Base-by-base conservation (phyloP, 371 early-diverging fungal species). In the Mucor racemosus region DNA sequence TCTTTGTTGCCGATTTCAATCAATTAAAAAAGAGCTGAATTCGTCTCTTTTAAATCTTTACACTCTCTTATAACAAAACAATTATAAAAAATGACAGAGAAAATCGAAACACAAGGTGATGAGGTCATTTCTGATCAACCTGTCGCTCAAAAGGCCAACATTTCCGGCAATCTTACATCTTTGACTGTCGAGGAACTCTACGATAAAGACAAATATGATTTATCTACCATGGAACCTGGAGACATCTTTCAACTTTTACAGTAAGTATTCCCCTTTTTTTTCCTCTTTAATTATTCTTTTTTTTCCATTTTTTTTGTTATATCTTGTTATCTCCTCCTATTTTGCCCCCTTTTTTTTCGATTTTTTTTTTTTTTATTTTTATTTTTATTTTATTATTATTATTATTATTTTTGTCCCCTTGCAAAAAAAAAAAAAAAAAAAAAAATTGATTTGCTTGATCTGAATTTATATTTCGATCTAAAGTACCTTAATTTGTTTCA, bases 151-250 rank as follows among this genome's bases (percentile, higher is more conserved):
- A 71, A 77, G 59, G 69, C 71, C 35, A 79, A 84, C 63, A 80
- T 86, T 68, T 79, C 80, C 56, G 87, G 83, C 75, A 82, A 85
- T 63, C 73, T 86, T 50, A 78, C 77, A 61, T 85, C 86, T 35
- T 79, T 91, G 65, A 88, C 88, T 53, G 86, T 88, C 63, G 84
- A 90, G 63, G 91, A 91, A 72, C 85, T 91, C 59, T 91, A 91
- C 76, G 88, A 91, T 82, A 91, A 91, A 82, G 90, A 91, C 44
- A 91, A 91, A 76, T 90, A 86, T 66, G 91, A 91, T 73, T 83
- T 91, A 72, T 90, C 90, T 33, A 91, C 91, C 41, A 90, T 91
- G 91, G 91, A 90, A 40, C 88, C 90, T 69, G 84, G 81, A 69
- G 86, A 89, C 71, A 88, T 91, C 63, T 89, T 88, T 75, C 84